Base-by-base conservation (phyloP, 78 protist species). In the Goniomonas avonlea region DNA sequence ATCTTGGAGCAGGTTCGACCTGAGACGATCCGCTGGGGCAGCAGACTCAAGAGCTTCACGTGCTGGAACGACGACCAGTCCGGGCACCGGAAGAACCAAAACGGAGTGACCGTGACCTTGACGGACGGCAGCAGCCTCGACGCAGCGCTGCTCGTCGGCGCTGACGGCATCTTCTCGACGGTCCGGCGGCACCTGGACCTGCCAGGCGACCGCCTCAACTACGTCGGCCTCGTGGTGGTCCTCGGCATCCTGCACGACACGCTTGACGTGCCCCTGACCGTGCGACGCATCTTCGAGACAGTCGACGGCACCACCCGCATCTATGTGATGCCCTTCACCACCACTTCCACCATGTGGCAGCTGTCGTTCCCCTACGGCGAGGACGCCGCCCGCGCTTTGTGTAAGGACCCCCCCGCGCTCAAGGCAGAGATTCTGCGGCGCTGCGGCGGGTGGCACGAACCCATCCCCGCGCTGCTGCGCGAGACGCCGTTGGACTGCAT, bases 121-220 rank as follows among this genome's bases (percentile, higher is more conserved):
- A n/a, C 69, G 31, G 69, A 60, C 69, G 69, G 69, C 41, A 18
- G 15, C 45, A 60, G 47, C 21, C 38, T 60, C 69, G 69, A 60
- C 25, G 71, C 71, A 11, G 43, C 71, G 40, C 9, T 63, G 47
- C 47, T 63, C 32, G 47, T 63, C 35, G 71, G 71, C 47, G 15
- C 71, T 27, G 71, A 63, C 45, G 71, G 71, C n/a, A 35, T 63
- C 71, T 63, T 35, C 47, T 63, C 71, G 47, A 63, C 71, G n/a
- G 71, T 63, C 15, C 71, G 71, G 13, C 47, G 29, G 48, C 71
- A 63, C 34, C 71, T 63, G 50, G 45, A 5, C 39, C 25, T 37
- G 29, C 47, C 71, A 15, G 29, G 29, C 47, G 71, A 38, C 45
- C 3, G 31, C 3, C 71, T 63, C 27, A 3, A 63, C 45, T 63